Base-by-base conservation (phyloP, 2,329 filamentous ascomycete species). In the Diaporthe ampelina region DNA sequence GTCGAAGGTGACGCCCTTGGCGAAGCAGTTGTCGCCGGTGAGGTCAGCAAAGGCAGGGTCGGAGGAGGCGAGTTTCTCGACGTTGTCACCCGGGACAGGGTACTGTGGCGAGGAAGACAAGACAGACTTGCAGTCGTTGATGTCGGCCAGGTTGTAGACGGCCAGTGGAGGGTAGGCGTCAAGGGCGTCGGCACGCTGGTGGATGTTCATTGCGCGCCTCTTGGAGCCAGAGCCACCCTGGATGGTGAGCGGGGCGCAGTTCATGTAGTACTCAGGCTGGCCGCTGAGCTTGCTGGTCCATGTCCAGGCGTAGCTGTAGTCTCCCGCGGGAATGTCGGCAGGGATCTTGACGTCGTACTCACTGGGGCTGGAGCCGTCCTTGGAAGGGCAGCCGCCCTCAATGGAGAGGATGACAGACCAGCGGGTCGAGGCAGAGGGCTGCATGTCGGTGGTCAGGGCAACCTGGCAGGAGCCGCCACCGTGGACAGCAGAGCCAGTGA, bases 211-310 rank as follows among this genome's bases (percentile, higher is more conserved):
- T 37, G 74, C 73, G 4, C 74, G 71, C 54, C 32, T 63, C 71
- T 75, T 76, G 54, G 74, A 74, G 29, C 68, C 48, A 37, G 77
- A 75, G 15, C 77, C 76, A 15, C 61, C 56, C 72, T 73, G 83
- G 81, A 95, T 91, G 76, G 89, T 90, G 79, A 95, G 88, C 68
- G 90, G 87, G 9, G 94, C 94, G 80, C 94, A 97, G 84, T 95
- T 94, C 92, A 95, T 95, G 88, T 97, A 97, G 89, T 94, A 94
- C 82, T 96, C 94, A 59, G 94, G 89, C 84, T 95, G 95, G 43
- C 94, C 94, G 19, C 72, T 68, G 54, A 93, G 83, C 77, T 91
- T 86, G 86, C 95, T 95, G 85, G 94, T 93, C 92, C 92, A 94
- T 43, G 91, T 91, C 94, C 94, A 96, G 54, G 91, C 91, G 70